These are phyloP conservation scores for Chalara sp. DNA, from an alignment of 2,329 filamentous ascomycete species.

Conservation along the genomic window DNA sequence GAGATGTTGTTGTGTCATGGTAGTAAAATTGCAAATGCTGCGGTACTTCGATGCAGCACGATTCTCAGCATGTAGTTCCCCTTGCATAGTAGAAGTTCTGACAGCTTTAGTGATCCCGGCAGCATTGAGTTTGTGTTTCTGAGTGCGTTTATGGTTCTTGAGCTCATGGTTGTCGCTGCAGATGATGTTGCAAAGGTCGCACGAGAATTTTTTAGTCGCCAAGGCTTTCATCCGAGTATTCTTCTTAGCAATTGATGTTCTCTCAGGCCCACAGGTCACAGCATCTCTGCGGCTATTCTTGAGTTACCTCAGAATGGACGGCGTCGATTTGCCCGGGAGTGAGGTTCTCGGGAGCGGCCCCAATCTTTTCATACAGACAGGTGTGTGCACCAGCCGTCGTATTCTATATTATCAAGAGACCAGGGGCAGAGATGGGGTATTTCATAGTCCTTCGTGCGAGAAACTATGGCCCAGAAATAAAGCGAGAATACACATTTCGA, in stretches of 20 bases:
- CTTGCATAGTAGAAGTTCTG: background rate
- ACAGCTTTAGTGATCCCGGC: conserved; percentile 1
- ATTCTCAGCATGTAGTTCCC: background rate
- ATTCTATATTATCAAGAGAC: conserved; percentile 2
- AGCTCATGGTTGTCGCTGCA: background rate
- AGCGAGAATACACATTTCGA: conserved; percentile 3
- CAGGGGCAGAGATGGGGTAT: conserved; percentile 7
- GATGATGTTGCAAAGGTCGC: background rate
- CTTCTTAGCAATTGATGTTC: background rate
- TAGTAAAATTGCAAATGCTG: background rate
- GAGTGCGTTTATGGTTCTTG: background rate
- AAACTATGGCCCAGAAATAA: conserved; percentile 4
- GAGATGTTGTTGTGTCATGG: too few relatives aligned
- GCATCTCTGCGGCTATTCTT: background rate
- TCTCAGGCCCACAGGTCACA: background rate
- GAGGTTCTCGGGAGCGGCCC: background rate
- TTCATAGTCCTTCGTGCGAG: conserved; percentile 6
- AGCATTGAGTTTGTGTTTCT: conserved; percentile 2
- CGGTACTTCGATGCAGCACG: background rate
- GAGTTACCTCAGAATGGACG: conserved; percentile 1
- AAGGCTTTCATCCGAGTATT: background rate
- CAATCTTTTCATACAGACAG: conserved; percentile 1
- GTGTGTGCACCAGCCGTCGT: conserved; percentile 4
- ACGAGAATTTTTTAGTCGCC: background rate
- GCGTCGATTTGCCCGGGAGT: conserved; percentile 4